Percentiles rank a stretch among this genome's conserved stretches.
Conservation (phyloP, 371 early-diverging fungal species). For the Gilbertella persicaria region DNA sequence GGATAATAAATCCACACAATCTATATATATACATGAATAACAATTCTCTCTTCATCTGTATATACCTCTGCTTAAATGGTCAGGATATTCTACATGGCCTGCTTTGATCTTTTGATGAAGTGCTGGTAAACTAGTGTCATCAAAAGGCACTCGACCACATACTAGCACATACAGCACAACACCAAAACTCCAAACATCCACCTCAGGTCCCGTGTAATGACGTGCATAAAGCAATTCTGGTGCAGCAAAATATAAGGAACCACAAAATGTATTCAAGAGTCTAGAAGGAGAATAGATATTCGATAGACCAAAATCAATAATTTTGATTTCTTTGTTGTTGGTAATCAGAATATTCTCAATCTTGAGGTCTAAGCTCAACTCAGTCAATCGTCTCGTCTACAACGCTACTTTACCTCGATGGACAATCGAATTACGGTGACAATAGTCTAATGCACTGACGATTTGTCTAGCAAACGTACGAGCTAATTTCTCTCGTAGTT, state of each 20-base stretch:
- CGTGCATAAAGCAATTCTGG: conserved; percentile 89
- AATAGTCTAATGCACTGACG: conserved; percentile 72
- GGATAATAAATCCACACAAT: conserved; percentile 67
- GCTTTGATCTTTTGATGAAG: conserved; percentile 70
- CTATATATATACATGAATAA: conserved; percentile 20
- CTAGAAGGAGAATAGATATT: conserved; percentile 73
- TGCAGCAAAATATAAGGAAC: conserved; percentile 81
- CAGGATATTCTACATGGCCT: conserved; percentile 50
- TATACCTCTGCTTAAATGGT: conserved; percentile 48
- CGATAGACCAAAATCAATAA: conserved; percentile 90
- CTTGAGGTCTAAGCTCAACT: conserved; percentile 93
- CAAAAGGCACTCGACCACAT: conserved; percentile 87
- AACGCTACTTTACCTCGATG: conserved; percentile 61
- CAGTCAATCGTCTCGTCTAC: no score
- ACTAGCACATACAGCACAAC: conserved; percentile 87
- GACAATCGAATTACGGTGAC: conserved; percentile 70
- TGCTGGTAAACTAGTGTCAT: conserved; percentile 65
- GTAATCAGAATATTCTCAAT: conserved; percentile 89
- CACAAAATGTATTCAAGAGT: conserved; percentile 79
- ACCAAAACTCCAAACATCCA: conserved; percentile 93
- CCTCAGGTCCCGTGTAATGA: conserved; percentile 83
- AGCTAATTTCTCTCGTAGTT: conserved; percentile 72
- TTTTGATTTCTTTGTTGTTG: conserved; percentile 54
- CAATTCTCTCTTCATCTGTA: neutral
- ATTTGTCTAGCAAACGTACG: conserved; percentile 78